Evolutionary conservation across 805 yeast genomes (phyloP).

Genomic region (Wickerhamiella allomyrinae): DNA sequence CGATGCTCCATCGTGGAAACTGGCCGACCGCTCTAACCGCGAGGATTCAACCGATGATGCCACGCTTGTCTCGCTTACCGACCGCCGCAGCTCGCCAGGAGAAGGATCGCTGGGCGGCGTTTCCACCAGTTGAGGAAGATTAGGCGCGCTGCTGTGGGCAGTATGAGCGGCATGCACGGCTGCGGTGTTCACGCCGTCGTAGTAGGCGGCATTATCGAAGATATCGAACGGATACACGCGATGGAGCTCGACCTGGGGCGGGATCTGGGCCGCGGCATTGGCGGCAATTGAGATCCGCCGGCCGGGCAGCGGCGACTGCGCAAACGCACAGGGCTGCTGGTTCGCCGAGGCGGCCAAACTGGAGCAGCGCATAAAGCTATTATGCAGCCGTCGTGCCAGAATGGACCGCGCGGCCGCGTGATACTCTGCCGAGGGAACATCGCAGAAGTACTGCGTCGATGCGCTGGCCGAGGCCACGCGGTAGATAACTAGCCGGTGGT

Average conservation of each 20-base stretch:
- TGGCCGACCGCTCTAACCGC: neutral
- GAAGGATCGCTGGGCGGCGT: neutral
- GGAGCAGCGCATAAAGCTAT: conserved; percentile 12
- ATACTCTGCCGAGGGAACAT: conserved; percentile 15
- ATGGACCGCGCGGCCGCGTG: conserved; percentile 18
- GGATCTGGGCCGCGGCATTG: conserved; percentile 13
- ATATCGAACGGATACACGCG: conserved; percentile 25
- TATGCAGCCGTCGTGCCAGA: conserved; percentile 14
- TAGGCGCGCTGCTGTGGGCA: neutral
- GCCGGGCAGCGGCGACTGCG: conserved; percentile 22
- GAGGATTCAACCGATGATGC: neutral
- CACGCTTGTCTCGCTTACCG: neutral
- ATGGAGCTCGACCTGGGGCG: conserved; percentile 10
- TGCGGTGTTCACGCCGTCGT: neutral
- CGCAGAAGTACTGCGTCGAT: conserved; percentile 14
- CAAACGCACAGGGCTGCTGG: conserved; percentile 10
- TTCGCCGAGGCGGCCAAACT: conserved; percentile 6
- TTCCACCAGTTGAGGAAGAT: neutral
- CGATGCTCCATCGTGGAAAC: neutral
- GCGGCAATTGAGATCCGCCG: conserved; percentile 17
- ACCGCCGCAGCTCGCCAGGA: neutral
- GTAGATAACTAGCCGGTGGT: conserved; percentile 54
- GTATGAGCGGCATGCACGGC: neutral
- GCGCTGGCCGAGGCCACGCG: conserved; percentile 30
- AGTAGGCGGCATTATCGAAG: conserved; percentile 27